A percentile compares a stretch with the other conserved stretches of the same genome.
phyloP scores from a whole-genome alignment of 2,329 filamentous ascomycete species.

The Bipolaris sorokiniana region DNA sequence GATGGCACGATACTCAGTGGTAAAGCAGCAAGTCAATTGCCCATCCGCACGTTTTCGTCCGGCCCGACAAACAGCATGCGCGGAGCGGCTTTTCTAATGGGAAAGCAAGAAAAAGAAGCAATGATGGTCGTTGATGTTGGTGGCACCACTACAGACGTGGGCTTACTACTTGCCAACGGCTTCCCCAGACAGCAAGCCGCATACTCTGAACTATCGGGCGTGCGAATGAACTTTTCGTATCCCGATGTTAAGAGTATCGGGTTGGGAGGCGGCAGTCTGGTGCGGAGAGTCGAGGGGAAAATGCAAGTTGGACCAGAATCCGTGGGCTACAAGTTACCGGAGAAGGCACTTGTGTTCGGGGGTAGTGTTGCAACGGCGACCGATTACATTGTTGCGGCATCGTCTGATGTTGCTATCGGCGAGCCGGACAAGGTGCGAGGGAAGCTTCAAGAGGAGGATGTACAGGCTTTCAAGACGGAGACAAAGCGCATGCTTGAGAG shows the following conservation, averaged over 20 bases:
- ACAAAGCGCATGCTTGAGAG: slow-evolving; percentile 62
- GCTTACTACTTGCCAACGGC: slow-evolving; percentile 65
- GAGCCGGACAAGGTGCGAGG: slow-evolving; percentile 48
- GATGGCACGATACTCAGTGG: slow-evolving; percentile 59
- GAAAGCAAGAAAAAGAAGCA: slow-evolving; percentile 50
- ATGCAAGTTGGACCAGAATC: slow-evolving; percentile 65
- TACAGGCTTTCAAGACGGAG: slow-evolving; percentile 49
- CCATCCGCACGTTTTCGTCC: slow-evolving; percentile 60
- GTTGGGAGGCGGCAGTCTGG: slow-evolving; percentile 64
- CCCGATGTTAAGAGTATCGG: slow-evolving; percentile 66
- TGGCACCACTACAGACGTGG: slow-evolving; percentile 70
- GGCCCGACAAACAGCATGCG: slow-evolving; percentile 62
- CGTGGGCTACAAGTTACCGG: slow-evolving; percentile 64
- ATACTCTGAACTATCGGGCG: slow-evolving; percentile 66
- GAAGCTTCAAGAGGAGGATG: slow-evolving; percentile 42
- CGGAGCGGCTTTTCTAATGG: slow-evolving; percentile 54
- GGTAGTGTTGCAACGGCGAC: slow-evolving; percentile 65
- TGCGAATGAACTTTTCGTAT: slow-evolving; percentile 63
- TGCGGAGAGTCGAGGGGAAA: slow-evolving; percentile 50
- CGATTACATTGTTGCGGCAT: slow-evolving; percentile 56
- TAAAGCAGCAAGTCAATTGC: slow-evolving; percentile 54
- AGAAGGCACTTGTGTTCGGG: slow-evolving; percentile 63
- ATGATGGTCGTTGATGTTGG: slow-evolving; percentile 71
- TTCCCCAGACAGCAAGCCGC: slow-evolving; percentile 69
- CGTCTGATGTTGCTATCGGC: slow-evolving; percentile 51